Conservation (phyloP, 75 land plant genomes). For the Cunninghamia lanceolata region DNA sequence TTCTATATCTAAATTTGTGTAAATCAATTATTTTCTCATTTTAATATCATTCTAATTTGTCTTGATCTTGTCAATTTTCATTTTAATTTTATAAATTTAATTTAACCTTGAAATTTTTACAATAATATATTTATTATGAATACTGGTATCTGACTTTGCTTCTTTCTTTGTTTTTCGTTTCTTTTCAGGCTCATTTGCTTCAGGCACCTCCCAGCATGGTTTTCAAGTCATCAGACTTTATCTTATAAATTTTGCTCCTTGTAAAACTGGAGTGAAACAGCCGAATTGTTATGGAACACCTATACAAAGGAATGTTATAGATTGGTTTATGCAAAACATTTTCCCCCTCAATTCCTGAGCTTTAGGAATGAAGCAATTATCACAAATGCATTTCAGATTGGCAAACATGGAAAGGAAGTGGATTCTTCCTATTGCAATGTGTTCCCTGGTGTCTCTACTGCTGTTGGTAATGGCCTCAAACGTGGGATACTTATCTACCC, state of each 20-base stretch:
- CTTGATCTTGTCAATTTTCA: not conserved
- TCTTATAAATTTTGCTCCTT: not conserved
- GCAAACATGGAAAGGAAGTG: constrained; percentile 5
- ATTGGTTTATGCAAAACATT: not conserved
- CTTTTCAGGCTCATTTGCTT: not conserved
- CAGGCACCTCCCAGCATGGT: not conserved
- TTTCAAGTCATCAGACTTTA: no score
- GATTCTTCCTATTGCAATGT: not conserved
- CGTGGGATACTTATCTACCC: not conserved
- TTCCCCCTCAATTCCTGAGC: not conserved
- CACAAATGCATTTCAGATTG: not conserved
- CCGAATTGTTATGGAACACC: not conserved
- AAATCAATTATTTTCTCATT: not conserved
- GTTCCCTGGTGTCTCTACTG: not conserved
- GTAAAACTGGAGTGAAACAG: not conserved
- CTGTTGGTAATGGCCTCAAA: not conserved
- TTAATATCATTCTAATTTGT: not conserved
- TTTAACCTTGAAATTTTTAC: no score
- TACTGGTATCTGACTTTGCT: no score
- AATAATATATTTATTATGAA: not conserved
- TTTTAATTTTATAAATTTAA: no score
- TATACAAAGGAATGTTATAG: not conserved
- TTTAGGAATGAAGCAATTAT: not conserved
- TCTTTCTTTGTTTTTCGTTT: not conserved
- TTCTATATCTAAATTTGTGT: not conserved